These are phyloP conservation scores for Hyphopichia burtonii DNA, from an alignment of 1,139 yeast genomes.

Conservation along the genomic window DNA sequence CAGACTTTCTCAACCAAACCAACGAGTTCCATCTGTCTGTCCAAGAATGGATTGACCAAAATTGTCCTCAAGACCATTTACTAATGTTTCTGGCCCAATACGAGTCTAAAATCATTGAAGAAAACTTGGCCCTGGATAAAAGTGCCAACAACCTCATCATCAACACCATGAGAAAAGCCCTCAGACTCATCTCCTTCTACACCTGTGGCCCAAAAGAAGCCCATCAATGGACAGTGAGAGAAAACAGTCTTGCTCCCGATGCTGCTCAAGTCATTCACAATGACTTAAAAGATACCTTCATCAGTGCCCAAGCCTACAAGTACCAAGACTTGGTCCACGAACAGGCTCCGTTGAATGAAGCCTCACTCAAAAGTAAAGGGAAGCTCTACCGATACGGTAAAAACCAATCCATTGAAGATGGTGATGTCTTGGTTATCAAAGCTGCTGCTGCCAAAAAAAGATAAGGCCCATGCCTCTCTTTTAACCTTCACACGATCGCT, in stretches of 20 bases:
- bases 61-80: slow-evolving; percentile 56
- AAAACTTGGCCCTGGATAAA: slow-evolving; percentile 12
- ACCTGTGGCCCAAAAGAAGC: slow-evolving; percentile 92
- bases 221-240: slow-evolving; percentile 86
- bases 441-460: slow-evolving; percentile 41
- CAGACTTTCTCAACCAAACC: slow-evolving; percentile 46
- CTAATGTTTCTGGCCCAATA: slow-evolving; percentile 60
- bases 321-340: slow-evolving; percentile 57
- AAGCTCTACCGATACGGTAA: slow-evolving; percentile 65
- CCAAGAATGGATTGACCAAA: slow-evolving; percentile 50
- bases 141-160: slow-evolving; percentile 50
- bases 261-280: slow-evolving; percentile 95
- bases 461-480: too few relatives aligned
- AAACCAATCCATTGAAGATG: slow-evolving; percentile 71
- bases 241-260: slow-evolving; percentile 79
- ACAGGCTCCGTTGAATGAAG: slow-evolving; percentile 39
- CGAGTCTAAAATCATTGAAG: slow-evolving; percentile 44
- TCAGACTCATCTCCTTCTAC: slow-evolving; percentile 78
- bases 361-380: slow-evolving; percentile 45
- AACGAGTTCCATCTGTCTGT: slow-evolving; percentile 49
- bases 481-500: neutral
- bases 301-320: slow-evolving; percentile 84
- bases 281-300: slow-evolving; percentile 80
- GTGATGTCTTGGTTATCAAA: slow-evolving; percentile 69
- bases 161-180: slow-evolving; percentile 61